Evolutionary conservation across 768 basidiomycete species (phyloP), one percentile per base, ranked within the genome.

Genomic region (Tylopilus cervinicoccineus): DNA sequence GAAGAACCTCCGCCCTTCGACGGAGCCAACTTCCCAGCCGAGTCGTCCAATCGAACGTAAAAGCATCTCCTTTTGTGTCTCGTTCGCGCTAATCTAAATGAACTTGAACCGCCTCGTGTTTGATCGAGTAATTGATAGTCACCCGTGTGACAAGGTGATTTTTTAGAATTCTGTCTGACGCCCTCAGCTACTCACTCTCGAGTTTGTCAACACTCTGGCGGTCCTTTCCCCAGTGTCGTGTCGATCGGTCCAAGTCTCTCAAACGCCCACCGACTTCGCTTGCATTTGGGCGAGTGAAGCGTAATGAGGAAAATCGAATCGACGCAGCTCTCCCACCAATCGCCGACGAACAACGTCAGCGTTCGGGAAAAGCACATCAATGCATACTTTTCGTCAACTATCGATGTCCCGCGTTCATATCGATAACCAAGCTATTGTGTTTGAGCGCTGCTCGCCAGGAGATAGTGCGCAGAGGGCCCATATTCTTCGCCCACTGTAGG

Each of bases 361-460:
- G 42, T 9, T 40, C 39, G n/a, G 39, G n/a, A 26, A 43, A 23
- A 10, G 23, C 20, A 11, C 23, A 37, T 38, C 16, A 31, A 38
- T 23, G 26, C 6, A 33, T 39, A 28, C 32, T 23, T 52, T 43
- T 48, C 47, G 51, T 62, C 48, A 32, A 33, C 20, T n/a, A 55
- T 53, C 45, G 39, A 56, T 55, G 38, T 61, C 65, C 36, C 60
- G 54, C 66, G 52, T 43, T 65, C 65, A 63, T 67, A 61, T 65
- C 56, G 48, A 59, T 54, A 77, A 76, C 34, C 72, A 76, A 7
- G 13, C 38, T 75, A 81, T 71, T 80, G 82, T 42, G 75, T 77
- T 16, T 72, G 5, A 28, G 37, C 34, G 38, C 43, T 38, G 20
- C 41, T 36, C 28, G 32, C 37, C 12, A 44, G 55, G 48, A 42